Evolutionary conservation across 441 rosid genomes (phyloP).

Genomic region (Melianthus villosus): DNA sequence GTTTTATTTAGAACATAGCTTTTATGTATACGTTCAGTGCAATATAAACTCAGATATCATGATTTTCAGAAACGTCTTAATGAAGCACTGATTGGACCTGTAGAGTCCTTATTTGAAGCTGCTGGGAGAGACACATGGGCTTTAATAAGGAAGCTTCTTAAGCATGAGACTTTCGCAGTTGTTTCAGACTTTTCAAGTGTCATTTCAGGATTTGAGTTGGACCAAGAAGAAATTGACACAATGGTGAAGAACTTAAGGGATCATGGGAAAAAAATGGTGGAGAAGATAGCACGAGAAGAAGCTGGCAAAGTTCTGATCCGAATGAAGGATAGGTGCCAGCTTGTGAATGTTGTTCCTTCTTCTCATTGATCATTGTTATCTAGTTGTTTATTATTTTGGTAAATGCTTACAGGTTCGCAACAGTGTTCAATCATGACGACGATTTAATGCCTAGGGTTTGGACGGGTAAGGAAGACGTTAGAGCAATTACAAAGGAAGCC

Average conservation of each 20-base stretch:
- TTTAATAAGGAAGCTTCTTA: slow-evolving; percentile 54
- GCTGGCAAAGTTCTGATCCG: slow-evolving; percentile 52
- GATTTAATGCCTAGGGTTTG: slow-evolving; percentile 69
- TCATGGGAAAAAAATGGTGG: slow-evolving; percentile 45
- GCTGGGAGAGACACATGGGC: slow-evolving; percentile 58
- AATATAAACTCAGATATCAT: slow-evolving; percentile 6
- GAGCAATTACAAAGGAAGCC: slow-evolving; percentile 53
- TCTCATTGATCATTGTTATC: too few relatives aligned
- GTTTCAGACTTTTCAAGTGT: slow-evolving; percentile 29
- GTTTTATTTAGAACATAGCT: background rate
- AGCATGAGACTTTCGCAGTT: slow-evolving; percentile 36
- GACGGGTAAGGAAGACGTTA: slow-evolving; percentile 75
- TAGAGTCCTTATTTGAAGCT: slow-evolving; percentile 46
- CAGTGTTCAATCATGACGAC: slow-evolving; percentile 51
- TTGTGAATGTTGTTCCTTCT: slow-evolving; percentile 1
- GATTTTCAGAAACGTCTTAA: slow-evolving; percentile 38
- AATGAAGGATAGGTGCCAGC: slow-evolving; percentile 61
- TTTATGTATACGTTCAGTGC: background rate
- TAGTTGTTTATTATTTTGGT: slow-evolving; percentile 2
- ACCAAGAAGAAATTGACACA: slow-evolving; percentile 19
- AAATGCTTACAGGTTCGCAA: slow-evolving; percentile 43
- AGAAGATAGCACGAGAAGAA: slow-evolving; percentile 62
- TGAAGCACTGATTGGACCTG: slow-evolving; percentile 37
- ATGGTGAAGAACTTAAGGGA: slow-evolving; percentile 35
- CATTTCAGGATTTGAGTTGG: slow-evolving; percentile 55